phyloP scores from a whole-genome alignment of 352 stramenopile genomes.

The Phytophthora citrophthora region DNA sequence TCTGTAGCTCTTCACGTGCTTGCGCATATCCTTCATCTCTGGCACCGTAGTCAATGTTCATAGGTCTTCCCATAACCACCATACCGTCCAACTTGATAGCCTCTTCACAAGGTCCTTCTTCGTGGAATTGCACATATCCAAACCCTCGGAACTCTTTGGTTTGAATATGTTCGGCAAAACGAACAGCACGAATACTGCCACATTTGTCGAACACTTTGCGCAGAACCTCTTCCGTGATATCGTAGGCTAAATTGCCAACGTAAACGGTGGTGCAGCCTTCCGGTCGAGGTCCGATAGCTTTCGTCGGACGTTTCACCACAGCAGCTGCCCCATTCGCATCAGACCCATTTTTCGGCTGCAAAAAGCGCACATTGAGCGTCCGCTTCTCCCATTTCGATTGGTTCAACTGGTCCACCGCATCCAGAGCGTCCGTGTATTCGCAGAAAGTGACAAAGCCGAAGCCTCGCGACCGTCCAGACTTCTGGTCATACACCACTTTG shows the following conservation, averaged over 20 bases:
- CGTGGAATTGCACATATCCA: slow-evolving; percentile 94
- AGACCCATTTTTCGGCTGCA: slow-evolving; percentile 68
- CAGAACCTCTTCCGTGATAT: slow-evolving; percentile 90
- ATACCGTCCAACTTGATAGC: slow-evolving; percentile 83
- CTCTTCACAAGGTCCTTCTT: slow-evolving; percentile 83
- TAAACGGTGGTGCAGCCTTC: slow-evolving; percentile 93
- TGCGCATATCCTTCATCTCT: slow-evolving; percentile 73
- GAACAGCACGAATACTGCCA: slow-evolving; percentile 80
- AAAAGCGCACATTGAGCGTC: slow-evolving; percentile 84
- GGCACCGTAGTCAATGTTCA: slow-evolving; percentile 84
- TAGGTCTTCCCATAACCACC: slow-evolving; percentile 84
- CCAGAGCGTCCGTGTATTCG: slow-evolving; percentile 79
- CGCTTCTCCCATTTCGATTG: slow-evolving; percentile 84
- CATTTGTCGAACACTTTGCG: slow-evolving; percentile 83
- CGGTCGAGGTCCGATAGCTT: slow-evolving; percentile 71
- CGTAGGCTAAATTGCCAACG: slow-evolving; percentile 97
- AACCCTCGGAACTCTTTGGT: slow-evolving; percentile 89
- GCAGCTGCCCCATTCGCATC: slow-evolving; percentile 1
- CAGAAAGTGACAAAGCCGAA: slow-evolving; percentile 88
- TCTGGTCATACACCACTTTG: slow-evolving; percentile 81
- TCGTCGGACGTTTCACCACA: slow-evolving; percentile 31
- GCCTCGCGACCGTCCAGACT: slow-evolving; percentile 69
- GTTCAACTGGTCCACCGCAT: slow-evolving; percentile 82
- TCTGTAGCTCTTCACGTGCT: slow-evolving; percentile 72
- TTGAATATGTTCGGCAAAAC: slow-evolving; percentile 86